phyloP scores from a whole-genome alignment of 148 eudicot species.

The Spergularia bocconei region DNA sequence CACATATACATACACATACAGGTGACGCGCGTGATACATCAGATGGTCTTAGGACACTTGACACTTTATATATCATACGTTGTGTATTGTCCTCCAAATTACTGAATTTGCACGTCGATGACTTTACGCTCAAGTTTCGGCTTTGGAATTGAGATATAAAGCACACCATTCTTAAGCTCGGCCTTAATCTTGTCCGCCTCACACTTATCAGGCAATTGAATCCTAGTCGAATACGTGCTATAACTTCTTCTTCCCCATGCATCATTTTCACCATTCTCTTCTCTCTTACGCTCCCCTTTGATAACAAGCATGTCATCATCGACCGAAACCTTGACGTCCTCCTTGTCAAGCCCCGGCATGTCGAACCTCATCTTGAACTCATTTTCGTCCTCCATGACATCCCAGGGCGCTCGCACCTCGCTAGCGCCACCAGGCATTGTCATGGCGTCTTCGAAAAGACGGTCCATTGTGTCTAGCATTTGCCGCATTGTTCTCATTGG shows the following conservation, averaged over 20 bases:
- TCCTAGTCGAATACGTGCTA: constrained; percentile 45
- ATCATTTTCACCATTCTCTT: constrained; percentile 31
- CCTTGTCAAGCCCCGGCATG: constrained; percentile 64
- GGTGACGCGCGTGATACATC: too few species aligned
- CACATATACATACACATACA: too few species aligned
- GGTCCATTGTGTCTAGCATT: constrained; percentile 71
- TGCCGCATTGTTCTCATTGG: constrained; percentile 78
- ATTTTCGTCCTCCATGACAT: constrained; percentile 55
- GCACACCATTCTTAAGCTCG: constrained; percentile 71
- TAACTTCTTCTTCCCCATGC: constrained; percentile 40
- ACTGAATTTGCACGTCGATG: constrained; percentile 55
- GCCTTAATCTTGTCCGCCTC: constrained; percentile 63
- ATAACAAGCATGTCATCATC: constrained; percentile 63
- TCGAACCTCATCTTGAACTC: constrained; percentile 81
- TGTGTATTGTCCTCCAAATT: not conserved
- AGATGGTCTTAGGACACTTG: too few species aligned
- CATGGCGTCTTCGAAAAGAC: constrained; percentile 58
- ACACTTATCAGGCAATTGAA: constrained; percentile 62
- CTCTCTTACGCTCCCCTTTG: constrained; percentile 47
- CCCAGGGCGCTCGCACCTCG: constrained; percentile 69
- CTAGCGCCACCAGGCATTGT: constrained; percentile 40
- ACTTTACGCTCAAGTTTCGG: constrained; percentile 49
- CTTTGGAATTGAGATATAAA: constrained; percentile 60
- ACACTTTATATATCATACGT: too few species aligned
- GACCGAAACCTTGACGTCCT: constrained; percentile 58